Percentiles rank a stretch among this genome's conserved stretches.
phyloP scores from a whole-genome alignment of 495 filamentous ascomycete species.

The Trichocladium uniseriatum region DNA sequence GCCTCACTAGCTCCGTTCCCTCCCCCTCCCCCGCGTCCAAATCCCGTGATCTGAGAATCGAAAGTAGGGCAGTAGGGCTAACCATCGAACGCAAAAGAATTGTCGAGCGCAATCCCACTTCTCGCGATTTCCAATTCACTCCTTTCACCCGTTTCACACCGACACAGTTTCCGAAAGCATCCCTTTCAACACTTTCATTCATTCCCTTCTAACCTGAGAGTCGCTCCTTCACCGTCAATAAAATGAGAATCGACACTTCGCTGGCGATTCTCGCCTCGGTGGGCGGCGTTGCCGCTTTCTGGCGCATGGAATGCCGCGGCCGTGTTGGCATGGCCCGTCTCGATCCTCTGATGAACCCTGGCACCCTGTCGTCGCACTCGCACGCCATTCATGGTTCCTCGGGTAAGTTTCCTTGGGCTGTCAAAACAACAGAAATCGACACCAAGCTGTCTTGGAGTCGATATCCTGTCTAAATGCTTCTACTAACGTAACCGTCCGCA shows the following conservation, averaged over 20 bases:
- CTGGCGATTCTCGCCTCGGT: slow-evolving; percentile 22
- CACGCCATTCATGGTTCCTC: slow-evolving; percentile 66
- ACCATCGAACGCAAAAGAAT: background rate
- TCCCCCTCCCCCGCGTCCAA: background rate
- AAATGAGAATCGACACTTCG: slow-evolving; percentile 23
- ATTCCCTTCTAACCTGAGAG: background rate
- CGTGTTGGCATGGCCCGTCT: slow-evolving; percentile 55
- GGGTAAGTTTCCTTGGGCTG: slow-evolving; percentile 28
- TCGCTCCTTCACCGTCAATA: slow-evolving; percentile 14
- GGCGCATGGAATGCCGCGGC: slow-evolving; percentile 76
- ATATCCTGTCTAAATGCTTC: background rate
- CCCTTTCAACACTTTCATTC: background rate
- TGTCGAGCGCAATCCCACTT: background rate
- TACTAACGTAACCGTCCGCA: slow-evolving; percentile 13
- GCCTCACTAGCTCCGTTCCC: too few relatives aligned
- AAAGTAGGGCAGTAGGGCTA: background rate
- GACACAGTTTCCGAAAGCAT: background rate
- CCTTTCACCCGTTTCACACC: background rate
- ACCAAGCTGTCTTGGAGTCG: background rate
- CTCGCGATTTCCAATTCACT: background rate
- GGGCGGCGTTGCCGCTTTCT: slow-evolving; percentile 55
- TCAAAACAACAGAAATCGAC: background rate
- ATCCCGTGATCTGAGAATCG: too few relatives aligned
- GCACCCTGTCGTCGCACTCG: slow-evolving; percentile 51
- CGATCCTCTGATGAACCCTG: slow-evolving; percentile 62